These are phyloP conservation scores for Juncus inflexus DNA, from an alignment of 176 grass and related monocot genomes.

Conservation along the genomic window DNA sequence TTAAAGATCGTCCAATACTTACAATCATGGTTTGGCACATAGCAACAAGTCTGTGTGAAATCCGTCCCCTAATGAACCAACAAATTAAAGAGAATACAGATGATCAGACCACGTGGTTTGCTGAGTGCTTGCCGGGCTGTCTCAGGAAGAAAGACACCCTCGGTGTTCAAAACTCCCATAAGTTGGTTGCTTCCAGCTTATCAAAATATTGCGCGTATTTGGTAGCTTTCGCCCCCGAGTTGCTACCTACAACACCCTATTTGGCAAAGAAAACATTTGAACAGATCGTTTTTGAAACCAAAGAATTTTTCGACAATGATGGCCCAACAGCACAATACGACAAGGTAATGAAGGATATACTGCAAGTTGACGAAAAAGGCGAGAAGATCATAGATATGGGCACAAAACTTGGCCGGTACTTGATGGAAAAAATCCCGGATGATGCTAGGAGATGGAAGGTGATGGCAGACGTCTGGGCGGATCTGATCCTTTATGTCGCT, in stretches of 20 bases:
- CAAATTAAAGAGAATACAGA: background rate
- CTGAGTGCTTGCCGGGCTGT: too few relatives aligned
- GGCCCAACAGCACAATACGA: background rate
- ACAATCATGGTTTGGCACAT: constrained; percentile 39
- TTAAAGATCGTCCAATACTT: background rate
- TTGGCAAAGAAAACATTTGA: constrained; percentile 20
- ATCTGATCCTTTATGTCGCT: constrained; percentile 24
- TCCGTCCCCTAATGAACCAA: background rate
- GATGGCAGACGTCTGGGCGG: constrained; percentile 34
- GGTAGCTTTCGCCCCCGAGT: constrained; percentile 34
- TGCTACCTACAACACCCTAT: constrained; percentile 22
- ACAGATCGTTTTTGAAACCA: background rate
- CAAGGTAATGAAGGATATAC: background rate
- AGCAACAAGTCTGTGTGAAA: constrained; percentile 27
- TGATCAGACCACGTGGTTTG: too few relatives aligned
- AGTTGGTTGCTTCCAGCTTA: constrained; percentile 6
- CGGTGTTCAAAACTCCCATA: background rate
- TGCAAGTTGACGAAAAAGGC: background rate
- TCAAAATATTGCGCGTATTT: constrained; percentile 40
- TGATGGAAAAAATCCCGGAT: background rate
- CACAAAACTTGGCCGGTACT: background rate
- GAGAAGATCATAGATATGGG: background rate
- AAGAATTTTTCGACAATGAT: background rate
- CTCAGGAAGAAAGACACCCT: background rate
- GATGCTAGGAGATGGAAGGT: constrained; percentile 7